phyloP scores from a whole-genome alignment of 352 stramenopile genomes.

The Phytophthora melonis region DNA sequence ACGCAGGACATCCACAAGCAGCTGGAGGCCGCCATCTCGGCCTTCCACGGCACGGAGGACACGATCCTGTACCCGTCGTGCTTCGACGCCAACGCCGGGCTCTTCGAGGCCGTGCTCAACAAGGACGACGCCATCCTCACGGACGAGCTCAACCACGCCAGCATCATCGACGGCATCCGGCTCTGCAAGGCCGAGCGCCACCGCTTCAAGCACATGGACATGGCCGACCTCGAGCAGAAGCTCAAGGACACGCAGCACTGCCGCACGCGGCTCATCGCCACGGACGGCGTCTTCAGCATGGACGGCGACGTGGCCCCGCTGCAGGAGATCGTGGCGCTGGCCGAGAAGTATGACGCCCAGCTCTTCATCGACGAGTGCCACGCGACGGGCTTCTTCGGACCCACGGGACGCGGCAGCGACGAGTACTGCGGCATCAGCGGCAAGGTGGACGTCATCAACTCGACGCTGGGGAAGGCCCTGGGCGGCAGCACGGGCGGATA shows the following conservation, averaged over 20 bases:
- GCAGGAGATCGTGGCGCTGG: slow-evolving; percentile 90
- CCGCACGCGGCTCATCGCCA: slow-evolving; percentile 92
- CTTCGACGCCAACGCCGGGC: slow-evolving; percentile 95
- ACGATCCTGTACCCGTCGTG: slow-evolving; percentile 95
- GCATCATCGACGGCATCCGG: slow-evolving; percentile 95
- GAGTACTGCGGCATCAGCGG: slow-evolving; percentile 93
- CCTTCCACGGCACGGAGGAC: slow-evolving; percentile 95
- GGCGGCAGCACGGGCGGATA: slow-evolving; percentile 94
- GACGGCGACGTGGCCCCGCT: slow-evolving; percentile 94
- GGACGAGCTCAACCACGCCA: slow-evolving; percentile 94
- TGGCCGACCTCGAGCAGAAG: slow-evolving; percentile 91
- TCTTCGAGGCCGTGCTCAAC: slow-evolving; percentile 92
- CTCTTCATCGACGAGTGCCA: slow-evolving; percentile 96
- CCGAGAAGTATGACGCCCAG: slow-evolving; percentile 93
- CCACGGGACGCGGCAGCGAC: slow-evolving; percentile 92
- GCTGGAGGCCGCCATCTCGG: slow-evolving; percentile 88
- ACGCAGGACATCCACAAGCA: slow-evolving; percentile 96
- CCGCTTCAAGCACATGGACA: slow-evolving; percentile 95
- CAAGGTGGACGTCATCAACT: slow-evolving; percentile 95
- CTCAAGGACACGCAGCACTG: slow-evolving; percentile 91
- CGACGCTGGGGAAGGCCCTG: slow-evolving; percentile 94
- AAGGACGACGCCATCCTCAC: slow-evolving; percentile 94
- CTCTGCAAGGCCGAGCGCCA: slow-evolving; percentile 94
- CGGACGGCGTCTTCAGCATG: slow-evolving; percentile 96
- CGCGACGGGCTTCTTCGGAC: slow-evolving; percentile 94